Evolutionary conservation across 768 basidiomycete genomes (phyloP).

Genomic region (Lactarius hengduanensis): DNA sequence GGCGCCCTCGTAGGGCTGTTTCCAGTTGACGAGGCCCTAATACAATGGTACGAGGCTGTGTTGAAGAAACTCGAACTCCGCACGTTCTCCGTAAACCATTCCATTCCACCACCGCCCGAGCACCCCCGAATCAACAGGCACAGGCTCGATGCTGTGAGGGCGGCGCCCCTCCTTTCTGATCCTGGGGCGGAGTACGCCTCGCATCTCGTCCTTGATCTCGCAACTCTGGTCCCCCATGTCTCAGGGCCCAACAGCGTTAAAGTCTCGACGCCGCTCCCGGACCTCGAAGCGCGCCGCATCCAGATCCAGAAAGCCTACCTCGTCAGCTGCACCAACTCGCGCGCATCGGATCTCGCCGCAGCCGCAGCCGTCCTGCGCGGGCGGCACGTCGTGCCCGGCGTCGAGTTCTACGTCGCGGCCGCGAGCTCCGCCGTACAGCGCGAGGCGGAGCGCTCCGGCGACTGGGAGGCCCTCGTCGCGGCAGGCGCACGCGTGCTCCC

Average conservation of each 20-base stretch:
- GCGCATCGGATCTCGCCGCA: conserved; percentile 89
- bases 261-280: conserved; percentile 87
- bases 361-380: conserved; percentile 89
- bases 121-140: conserved; percentile 84
- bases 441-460: conserved; percentile 79
- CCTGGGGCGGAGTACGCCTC: conserved; percentile 76
- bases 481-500: conserved; percentile 92
- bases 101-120: conserved; percentile 68
- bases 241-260: conserved; percentile 99
- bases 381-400: conserved; percentile 76
- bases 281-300: conserved; percentile 70
- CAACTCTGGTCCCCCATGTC: conserved; percentile 91
- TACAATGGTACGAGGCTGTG: conserved; percentile 82
- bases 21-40: conserved; percentile 79
- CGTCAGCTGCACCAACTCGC: conserved; percentile 96
- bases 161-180: conserved; percentile 62
- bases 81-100: conserved; percentile 56
- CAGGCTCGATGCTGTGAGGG: conserved; percentile 65
- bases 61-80: conserved; percentile 73
- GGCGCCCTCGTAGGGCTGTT: conserved; percentile 95
- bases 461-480: conserved; percentile 85
- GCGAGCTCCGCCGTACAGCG: conserved; percentile 90
- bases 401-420: conserved; percentile 97
- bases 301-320: conserved; percentile 97
- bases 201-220: conserved; percentile 88